A percentile compares a stretch with the other conserved stretches of the same genome.
These are phyloP conservation scores for Nicotiana paniculata DNA, from an alignment of 257 asterid genomes.

Conservation along the genomic window DNA sequence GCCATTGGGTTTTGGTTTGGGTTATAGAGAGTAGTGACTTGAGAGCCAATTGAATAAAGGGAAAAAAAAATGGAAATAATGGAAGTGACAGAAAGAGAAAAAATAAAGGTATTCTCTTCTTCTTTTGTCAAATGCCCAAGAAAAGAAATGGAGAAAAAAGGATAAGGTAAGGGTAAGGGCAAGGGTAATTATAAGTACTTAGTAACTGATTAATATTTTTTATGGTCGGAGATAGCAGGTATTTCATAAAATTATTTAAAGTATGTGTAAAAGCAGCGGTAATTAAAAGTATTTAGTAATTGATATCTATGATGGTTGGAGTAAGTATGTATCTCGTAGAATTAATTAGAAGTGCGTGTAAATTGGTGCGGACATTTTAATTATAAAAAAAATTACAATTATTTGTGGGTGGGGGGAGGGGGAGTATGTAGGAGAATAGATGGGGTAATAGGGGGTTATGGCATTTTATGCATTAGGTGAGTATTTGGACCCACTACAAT, in stretches of 20 bases:
- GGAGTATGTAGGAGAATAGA: neutral
- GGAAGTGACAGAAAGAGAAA: neutral
- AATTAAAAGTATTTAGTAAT: too few species aligned
- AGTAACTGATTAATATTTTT: neutral
- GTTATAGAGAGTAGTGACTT: conserved; percentile 12
- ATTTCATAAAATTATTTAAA: too few species aligned
- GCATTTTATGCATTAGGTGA: conserved; percentile 34
- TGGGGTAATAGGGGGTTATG: conserved; percentile 20
- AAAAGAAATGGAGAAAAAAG: conserved; percentile 7
- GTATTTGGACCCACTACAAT: conserved; percentile 25
- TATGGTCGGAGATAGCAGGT: fast-evolving
- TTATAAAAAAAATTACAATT: too few species aligned
- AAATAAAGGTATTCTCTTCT: neutral
- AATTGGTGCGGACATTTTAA: too few species aligned
- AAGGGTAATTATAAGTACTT: neutral
- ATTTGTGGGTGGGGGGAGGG: neutral
- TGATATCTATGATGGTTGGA: too few species aligned
- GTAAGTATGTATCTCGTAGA: too few species aligned
- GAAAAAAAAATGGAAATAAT: neutral
- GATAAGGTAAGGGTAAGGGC: neutral
- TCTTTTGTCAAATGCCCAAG: conserved; percentile 24
- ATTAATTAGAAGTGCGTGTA: too few species aligned
- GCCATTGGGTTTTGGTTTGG: conserved; percentile 25
- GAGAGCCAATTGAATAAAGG: conserved; percentile 3
- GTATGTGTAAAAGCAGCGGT: too few species aligned